phyloP scores from a whole-genome alignment of 2,329 filamentous ascomycete genomes.

The Aspergillus brunneoviolaceus region DNA sequence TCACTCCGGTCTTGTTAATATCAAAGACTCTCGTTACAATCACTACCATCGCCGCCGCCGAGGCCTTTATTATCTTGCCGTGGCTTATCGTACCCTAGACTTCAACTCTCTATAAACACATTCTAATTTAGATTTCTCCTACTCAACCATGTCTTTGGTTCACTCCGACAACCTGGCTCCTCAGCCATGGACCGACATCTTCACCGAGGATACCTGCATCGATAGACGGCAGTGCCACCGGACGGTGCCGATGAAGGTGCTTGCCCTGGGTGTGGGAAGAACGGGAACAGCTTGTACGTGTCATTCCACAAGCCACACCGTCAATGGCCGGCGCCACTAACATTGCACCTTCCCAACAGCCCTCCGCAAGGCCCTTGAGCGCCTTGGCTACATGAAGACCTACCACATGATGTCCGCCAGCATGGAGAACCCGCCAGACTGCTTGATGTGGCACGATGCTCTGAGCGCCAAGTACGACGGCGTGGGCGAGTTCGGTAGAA shows the following conservation, averaged over 20 bases:
- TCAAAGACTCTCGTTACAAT: slow-evolving; percentile 9
- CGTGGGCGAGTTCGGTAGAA: slow-evolving; percentile 61
- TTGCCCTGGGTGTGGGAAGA: slow-evolving; percentile 67
- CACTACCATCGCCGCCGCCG: slow-evolving; percentile 1
- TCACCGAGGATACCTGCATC: slow-evolving; percentile 67
- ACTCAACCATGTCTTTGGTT: slow-evolving; percentile 33
- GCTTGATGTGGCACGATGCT: slow-evolving; percentile 69
- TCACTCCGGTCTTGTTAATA: slow-evolving; percentile 10
- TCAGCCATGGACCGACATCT: slow-evolving; percentile 45
- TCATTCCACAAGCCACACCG: neutral
- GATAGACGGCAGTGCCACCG: slow-evolving; percentile 65
- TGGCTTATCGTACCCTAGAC: neutral
- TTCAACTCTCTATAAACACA: neutral
- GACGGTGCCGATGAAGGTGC: slow-evolving; percentile 69
- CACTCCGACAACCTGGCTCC: slow-evolving; percentile 40
- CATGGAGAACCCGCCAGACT: slow-evolving; percentile 67
- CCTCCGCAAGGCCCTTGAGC: slow-evolving; percentile 63
- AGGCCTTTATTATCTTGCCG: neutral
- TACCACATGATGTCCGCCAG: slow-evolving; percentile 74
- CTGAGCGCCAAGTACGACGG: slow-evolving; percentile 63
- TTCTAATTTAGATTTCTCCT: neutral
- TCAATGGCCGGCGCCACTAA: slow-evolving; percentile 8
- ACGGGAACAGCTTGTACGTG: slow-evolving; percentile 68
- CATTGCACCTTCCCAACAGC: slow-evolving; percentile 40
- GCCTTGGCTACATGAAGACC: slow-evolving; percentile 66